phyloP scores from a whole-genome alignment of 1,139 yeast species.

The Yamadazyma aaseri region DNA sequence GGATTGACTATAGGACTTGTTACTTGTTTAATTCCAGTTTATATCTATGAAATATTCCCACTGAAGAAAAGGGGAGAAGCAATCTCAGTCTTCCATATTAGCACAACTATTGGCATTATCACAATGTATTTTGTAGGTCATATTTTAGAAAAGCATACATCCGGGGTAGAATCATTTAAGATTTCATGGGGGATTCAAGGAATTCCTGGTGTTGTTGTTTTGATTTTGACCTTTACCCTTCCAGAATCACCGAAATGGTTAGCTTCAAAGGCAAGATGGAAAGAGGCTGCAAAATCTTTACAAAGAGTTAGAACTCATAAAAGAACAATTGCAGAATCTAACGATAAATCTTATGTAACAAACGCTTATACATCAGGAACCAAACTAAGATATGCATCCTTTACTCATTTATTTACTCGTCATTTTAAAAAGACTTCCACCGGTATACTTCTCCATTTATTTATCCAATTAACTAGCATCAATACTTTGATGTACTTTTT shows the following conservation, averaged over 20 bases:
- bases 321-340: slow-evolving; percentile 10
- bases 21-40: slow-evolving; percentile 31
- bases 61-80: slow-evolving; percentile 21
- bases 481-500: slow-evolving; percentile 25
- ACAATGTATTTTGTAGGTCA: slow-evolving; percentile 21
- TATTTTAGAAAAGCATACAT: slow-evolving; percentile 16
- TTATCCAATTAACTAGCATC: slow-evolving; percentile 27
- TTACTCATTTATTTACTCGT: slow-evolving; percentile 20
- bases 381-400: slow-evolving; percentile 20
- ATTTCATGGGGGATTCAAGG: slow-evolving; percentile 27
- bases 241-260: slow-evolving; percentile 41
- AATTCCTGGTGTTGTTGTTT: slow-evolving; percentile 23
- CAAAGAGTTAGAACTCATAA: slow-evolving; percentile 14
- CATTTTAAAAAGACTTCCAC: slow-evolving; percentile 21
- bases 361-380: slow-evolving; percentile 26
- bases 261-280: slow-evolving; percentile 32
- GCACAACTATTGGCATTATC: slow-evolving; percentile 23
- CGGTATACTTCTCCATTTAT: slow-evolving; percentile 24
- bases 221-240: slow-evolving; percentile 17
- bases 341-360: slow-evolving; percentile 26
- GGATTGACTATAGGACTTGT: slow-evolving; percentile 34
- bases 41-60: slow-evolving; percentile 31
- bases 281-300: slow-evolving; percentile 26
- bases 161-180: slow-evolving; percentile 18
- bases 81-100: slow-evolving; percentile 23